Evolutionary conservation across 176 grass and related monocot species (phyloP).

Genomic region (Musa troglodytarum): DNA sequence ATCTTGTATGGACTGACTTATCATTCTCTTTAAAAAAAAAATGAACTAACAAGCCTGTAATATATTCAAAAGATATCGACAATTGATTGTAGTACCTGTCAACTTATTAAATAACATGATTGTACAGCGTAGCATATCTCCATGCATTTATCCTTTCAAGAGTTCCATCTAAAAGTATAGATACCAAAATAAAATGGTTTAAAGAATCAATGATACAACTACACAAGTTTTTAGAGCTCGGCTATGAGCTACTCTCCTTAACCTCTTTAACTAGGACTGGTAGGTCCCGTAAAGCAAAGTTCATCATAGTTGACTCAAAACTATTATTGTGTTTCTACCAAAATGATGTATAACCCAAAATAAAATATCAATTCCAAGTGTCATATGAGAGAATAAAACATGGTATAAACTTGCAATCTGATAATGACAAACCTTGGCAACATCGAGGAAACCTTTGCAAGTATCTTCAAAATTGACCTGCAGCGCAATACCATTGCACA

Average conservation of each 20-base stretch:
- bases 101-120: too few relatives aligned
- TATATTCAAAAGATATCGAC: neutral
- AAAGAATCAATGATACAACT: neutral
- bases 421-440: conserved; percentile 81
- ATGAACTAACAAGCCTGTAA: too few relatives aligned
- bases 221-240: too few relatives aligned
- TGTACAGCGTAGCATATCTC: neutral
- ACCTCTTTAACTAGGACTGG: too few relatives aligned
- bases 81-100: neutral
- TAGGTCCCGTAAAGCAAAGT: neutral
- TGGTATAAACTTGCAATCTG: neutral
- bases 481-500: conserved; percentile 17
- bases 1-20: too few relatives aligned
- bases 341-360: neutral
- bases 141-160: neutral
- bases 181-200: neutral
- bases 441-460: conserved; percentile 99
- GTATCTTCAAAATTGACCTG: conserved; percentile 99
- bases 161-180: neutral
- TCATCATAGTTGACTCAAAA: neutral
- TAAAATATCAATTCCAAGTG: neutral
- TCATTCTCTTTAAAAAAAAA: too few relatives aligned
- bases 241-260: too few relatives aligned
- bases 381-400: neutral
- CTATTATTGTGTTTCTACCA: neutral